Percentiles rank a stretch among this genome's conserved stretches.
Evolutionary conservation across 306 rosid species (phyloP).

Genomic region (Trifolium dubium): DNA sequence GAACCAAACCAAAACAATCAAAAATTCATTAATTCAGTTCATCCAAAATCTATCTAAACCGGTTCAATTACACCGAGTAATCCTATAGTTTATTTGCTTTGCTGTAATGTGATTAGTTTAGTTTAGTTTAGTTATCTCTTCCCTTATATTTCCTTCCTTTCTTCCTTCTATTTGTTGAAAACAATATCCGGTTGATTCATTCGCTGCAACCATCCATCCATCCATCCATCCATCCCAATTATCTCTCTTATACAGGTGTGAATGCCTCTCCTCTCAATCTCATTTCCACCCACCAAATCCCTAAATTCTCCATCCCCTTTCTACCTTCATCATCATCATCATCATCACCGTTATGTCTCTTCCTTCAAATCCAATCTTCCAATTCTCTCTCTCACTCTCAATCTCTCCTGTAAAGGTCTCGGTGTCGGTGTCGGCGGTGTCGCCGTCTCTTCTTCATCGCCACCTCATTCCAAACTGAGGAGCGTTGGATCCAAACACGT

Average conservation of each 20-base stretch:
- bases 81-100: too few species aligned
- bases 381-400: conserved; percentile 32
- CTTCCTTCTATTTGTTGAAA: background rate
- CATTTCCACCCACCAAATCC: conserved; percentile 31
- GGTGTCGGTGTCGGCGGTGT: conserved; percentile 43
- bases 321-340: background rate
- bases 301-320: conserved; percentile 46
- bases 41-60: too few species aligned
- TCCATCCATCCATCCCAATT: too few species aligned
- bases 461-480: conserved; percentile 43
- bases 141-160: background rate
- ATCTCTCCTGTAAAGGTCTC: conserved; percentile 46
- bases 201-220: background rate
- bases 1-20: too few species aligned
- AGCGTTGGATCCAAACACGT: conserved; percentile 51
- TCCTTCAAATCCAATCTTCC: conserved; percentile 22
- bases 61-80: too few species aligned
- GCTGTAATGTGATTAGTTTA: background rate
- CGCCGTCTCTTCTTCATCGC: conserved; percentile 36
- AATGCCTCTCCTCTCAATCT: conserved; percentile 58
- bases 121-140: background rate
- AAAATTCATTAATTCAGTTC: too few species aligned
- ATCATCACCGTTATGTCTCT: conserved; percentile 35
- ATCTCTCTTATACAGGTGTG: conserved; percentile 20
- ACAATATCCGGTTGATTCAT: background rate